These are phyloP conservation scores for Cercophora sp. DNA, from an alignment of 495 filamentous ascomycete genomes.

Conservation along the genomic window DNA sequence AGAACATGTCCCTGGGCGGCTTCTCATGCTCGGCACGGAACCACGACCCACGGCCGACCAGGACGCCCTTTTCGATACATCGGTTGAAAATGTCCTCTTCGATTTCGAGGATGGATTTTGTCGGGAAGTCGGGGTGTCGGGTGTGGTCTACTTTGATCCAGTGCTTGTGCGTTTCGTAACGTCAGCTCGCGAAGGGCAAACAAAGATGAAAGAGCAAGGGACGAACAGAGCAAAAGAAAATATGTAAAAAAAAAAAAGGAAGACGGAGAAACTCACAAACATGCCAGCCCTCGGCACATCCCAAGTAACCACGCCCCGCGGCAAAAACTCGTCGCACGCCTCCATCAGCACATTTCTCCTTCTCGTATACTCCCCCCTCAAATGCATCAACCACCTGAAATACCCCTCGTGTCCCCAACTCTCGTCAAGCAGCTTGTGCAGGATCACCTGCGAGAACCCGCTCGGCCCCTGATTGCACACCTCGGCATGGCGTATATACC, in stretches of 20 bases:
- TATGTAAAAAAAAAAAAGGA: conserved; percentile 5
- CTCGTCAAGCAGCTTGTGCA: conserved; percentile 90
- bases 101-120: conserved; percentile 60
- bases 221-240: conserved; percentile 2
- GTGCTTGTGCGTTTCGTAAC: conserved; percentile 45
- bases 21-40: conserved; percentile 63
- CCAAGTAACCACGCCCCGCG: conserved; percentile 78
- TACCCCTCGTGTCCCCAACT: conserved; percentile 93
- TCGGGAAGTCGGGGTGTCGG: conserved; percentile 61
- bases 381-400: conserved; percentile 80
- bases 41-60: conserved; percentile 82
- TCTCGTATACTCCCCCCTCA: conserved; percentile 78
- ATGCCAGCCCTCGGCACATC: conserved; percentile 82
- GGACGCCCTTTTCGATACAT: conserved; percentile 64
- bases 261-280: conserved; percentile 65
- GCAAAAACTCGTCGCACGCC: conserved; percentile 79
- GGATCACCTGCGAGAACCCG: conserved; percentile 74
- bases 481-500: conserved; percentile 74
- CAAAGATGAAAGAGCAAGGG: not conserved
- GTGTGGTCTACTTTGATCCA: conserved; percentile 79
- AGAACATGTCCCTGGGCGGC: conserved; percentile 59
- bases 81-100: conserved; percentile 82
- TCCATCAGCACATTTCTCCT: conserved; percentile 72
- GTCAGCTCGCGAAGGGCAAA: not conserved
- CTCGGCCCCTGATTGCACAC: conserved; percentile 75